Conservation (phyloP, 441 rosid genomes). For the Dalechampia spathulata region DNA sequence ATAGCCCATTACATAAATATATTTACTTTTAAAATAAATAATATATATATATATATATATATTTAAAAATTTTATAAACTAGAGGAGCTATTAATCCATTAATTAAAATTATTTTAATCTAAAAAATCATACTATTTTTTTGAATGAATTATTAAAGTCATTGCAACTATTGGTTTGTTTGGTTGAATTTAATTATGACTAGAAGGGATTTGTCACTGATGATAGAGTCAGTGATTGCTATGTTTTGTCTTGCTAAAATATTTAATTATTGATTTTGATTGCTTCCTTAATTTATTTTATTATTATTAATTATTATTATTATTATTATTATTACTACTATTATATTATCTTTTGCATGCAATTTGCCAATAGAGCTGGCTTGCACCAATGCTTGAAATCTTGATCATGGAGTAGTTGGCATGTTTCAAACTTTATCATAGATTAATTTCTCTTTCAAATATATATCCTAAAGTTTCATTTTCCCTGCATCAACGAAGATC, state of each 20-base stretch:
- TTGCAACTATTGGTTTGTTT: too few species aligned
- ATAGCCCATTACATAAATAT: too few species aligned
- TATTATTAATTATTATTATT: too few species aligned
- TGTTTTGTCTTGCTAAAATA: background rate
- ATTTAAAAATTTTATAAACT: too few species aligned
- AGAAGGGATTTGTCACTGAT: background rate
- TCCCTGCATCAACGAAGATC: background rate
- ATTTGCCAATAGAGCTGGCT: background rate
- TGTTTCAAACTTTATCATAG: background rate
- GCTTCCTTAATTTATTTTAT: background rate
- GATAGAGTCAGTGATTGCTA: constrained; percentile 1
- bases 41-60: too few species aligned
- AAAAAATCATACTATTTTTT: too few species aligned
- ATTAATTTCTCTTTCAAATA: background rate
- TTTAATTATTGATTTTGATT: background rate
- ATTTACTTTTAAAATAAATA: too few species aligned
- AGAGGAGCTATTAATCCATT: too few species aligned
- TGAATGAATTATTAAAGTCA: too few species aligned
- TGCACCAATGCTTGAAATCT: background rate
- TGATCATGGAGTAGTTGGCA: constrained; percentile 2
- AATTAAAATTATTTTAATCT: too few species aligned
- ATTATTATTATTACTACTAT: too few species aligned
- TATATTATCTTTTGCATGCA: background rate
- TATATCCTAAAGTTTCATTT: background rate
- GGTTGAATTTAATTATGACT: background rate